phyloP scores from a whole-genome alignment of 1,284 basidiomycete genomes.

The Sparassis latifolia region DNA sequence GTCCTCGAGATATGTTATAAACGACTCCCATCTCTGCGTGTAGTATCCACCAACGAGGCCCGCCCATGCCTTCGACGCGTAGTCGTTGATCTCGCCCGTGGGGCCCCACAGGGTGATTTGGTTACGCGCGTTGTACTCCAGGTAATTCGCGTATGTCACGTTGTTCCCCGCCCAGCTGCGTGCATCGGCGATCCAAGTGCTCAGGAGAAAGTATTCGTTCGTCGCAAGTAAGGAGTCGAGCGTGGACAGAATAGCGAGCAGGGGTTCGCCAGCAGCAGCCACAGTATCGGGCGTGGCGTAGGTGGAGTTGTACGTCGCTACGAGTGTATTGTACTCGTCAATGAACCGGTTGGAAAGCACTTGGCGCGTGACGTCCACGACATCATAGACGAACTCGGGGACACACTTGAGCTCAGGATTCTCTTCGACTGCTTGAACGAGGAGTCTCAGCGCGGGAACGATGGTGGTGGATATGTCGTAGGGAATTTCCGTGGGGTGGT shows the following conservation, averaged over 20 bases:
- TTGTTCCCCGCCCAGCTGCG: constrained; percentile 24
- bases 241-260: constrained; percentile 28
- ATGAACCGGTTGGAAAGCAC: constrained; percentile 35
- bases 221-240: constrained; percentile 32
- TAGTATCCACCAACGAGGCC: constrained; percentile 37
- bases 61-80: constrained; percentile 40
- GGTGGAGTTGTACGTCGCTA: constrained; percentile 23
- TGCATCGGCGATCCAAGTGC: constrained; percentile 33
- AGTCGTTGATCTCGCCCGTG: constrained; percentile 35
- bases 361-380: constrained; percentile 37
- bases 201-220: constrained; percentile 30
- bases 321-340: constrained; percentile 26
- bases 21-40: constrained; percentile 29
- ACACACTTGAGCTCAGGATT: constrained; percentile 17
- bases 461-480: constrained; percentile 34
- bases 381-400: constrained; percentile 35
- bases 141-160: constrained; percentile 27
- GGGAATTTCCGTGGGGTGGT: constrained; percentile 30
- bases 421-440: constrained; percentile 24
- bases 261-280: constrained; percentile 16
- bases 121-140: constrained; percentile 37
- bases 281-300: constrained; percentile 17
- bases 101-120: constrained; percentile 43
- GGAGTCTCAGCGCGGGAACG: constrained; percentile 28
- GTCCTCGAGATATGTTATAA: constrained; percentile 28